These are phyloP conservation scores for Rubus idaeus DNA, from an alignment of 306 rosid genomes.

Conservation along the genomic window DNA sequence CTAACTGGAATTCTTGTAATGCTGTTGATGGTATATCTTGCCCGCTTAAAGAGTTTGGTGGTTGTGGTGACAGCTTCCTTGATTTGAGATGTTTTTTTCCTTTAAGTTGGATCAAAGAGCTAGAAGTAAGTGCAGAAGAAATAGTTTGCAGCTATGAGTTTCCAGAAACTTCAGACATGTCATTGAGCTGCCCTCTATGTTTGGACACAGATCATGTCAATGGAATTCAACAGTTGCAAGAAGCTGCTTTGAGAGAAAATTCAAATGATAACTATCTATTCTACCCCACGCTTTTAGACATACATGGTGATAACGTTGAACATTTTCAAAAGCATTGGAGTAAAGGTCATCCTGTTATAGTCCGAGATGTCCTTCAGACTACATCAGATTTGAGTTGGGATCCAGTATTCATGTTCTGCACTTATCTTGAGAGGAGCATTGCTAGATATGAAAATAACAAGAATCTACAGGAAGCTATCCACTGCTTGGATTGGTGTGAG, in stretches of 20 bases:
- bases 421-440: slow-evolving; percentile 79
- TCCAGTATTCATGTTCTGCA: slow-evolving; percentile 76
- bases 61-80: slow-evolving; percentile 74
- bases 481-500: slow-evolving; percentile 96
- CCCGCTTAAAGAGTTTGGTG: slow-evolving; percentile 60
- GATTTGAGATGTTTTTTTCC: slow-evolving; percentile 75
- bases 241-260: slow-evolving; percentile 70
- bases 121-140: slow-evolving; percentile 91
- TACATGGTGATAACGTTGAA: slow-evolving; percentile 62
- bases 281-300: slow-evolving; percentile 57
- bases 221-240: slow-evolving; percentile 49
- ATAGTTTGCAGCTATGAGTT: slow-evolving; percentile 96
- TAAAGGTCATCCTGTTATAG: slow-evolving; percentile 89
- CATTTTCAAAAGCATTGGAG: slow-evolving; percentile 99
- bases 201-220: slow-evolving; percentile 46
- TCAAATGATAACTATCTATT: slow-evolving; percentile 73
- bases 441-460: slow-evolving; percentile 63
- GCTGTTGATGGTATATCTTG: slow-evolving; percentile 49
- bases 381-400: slow-evolving; percentile 74
- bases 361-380: slow-evolving; percentile 58
- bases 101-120: slow-evolving; percentile 69
- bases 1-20: slow-evolving; percentile 43
- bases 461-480: slow-evolving; percentile 53
- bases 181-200: slow-evolving; percentile 71
- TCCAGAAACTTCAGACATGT: slow-evolving; percentile 77